Percentiles rank a stretch among this genome's conserved stretches.
Evolutionary conservation across 805 yeast genomes (phyloP).

Genomic region (Pichia thaimueangensis): DNA sequence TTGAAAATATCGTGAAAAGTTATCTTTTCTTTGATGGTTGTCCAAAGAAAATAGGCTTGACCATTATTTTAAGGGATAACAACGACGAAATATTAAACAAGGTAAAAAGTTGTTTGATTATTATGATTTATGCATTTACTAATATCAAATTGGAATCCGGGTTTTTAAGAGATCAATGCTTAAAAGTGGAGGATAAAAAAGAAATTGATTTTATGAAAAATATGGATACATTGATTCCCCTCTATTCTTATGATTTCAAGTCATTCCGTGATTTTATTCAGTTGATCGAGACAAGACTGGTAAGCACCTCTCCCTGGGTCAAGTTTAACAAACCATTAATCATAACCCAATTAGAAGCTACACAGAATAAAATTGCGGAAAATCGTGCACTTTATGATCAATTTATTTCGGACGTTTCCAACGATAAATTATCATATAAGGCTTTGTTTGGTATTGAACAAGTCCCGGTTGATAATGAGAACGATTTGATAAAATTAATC

Average conservation of each 20-base stretch:
- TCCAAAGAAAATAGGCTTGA: constrained; percentile 66
- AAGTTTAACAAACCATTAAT: constrained; percentile 57
- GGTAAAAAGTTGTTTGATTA: constrained; percentile 73
- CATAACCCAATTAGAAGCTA: constrained; percentile 21
- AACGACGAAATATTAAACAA: constrained; percentile 52
- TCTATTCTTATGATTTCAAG: constrained; percentile 17
- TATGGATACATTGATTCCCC: constrained; percentile 14
- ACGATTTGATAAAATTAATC: constrained; percentile 34
- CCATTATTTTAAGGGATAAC: constrained; percentile 82
- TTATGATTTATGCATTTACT: constrained; percentile 71
- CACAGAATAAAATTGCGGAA: constrained; percentile 21
- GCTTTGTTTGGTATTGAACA: constrained; percentile 13
- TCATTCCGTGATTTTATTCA: constrained; percentile 27
- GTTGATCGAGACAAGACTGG: constrained; percentile 40
- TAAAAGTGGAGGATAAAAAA: constrained; percentile 27
- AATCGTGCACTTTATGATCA: constrained; percentile 1
- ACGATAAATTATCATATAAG: constrained; percentile 2
- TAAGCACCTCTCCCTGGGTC: constrained; percentile 85
- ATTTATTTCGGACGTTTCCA: neutral
- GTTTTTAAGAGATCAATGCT: constrained; percentile 63
- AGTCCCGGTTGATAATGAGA: constrained; percentile 6
- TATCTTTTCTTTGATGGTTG: constrained; percentile 79
- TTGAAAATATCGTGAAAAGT: constrained; percentile 53
- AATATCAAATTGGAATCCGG: constrained; percentile 77
- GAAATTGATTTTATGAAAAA: constrained; percentile 6